Evolutionary conservation across 2,329 filamentous ascomycete species (phyloP).

Genomic region (Neoscytalidium dimidiatum): DNA sequence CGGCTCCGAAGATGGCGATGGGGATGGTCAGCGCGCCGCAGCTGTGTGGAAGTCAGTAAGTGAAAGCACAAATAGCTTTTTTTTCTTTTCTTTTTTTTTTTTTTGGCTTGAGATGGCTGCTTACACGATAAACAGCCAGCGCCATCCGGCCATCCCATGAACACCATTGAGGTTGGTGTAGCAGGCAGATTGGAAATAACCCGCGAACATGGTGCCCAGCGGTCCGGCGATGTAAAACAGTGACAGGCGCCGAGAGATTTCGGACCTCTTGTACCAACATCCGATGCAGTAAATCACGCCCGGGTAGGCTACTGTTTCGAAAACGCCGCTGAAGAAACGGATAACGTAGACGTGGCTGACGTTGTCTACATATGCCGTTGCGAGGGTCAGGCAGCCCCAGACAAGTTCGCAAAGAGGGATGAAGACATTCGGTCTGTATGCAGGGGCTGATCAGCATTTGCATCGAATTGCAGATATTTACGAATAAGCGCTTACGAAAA

Average conservation of each 20-base stretch:
- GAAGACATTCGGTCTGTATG: not conserved
- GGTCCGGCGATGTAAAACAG: conserved; percentile 21
- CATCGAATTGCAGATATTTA: not conserved
- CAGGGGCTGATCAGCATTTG: not conserved
- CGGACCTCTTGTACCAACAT: conserved; percentile 23
- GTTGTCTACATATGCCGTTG: not conserved
- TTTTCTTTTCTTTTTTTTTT: too few species aligned
- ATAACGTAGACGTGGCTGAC: conserved; percentile 1
- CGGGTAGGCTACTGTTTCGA: conserved; percentile 17
- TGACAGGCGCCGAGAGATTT: conserved; percentile 21
- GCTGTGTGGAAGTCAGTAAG: not conserved
- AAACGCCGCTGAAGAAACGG: conserved; percentile 6
- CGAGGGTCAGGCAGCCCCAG: conserved; percentile 5
- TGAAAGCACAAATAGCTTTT: too few species aligned
- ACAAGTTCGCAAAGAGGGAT: not conserved
- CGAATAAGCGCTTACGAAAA: not conserved
- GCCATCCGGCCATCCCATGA: not conserved
- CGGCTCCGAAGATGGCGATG: conserved; percentile 27
- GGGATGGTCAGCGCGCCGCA: conserved; percentile 28
- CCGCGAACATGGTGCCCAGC: conserved; percentile 19
- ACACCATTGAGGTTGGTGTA: conserved; percentile 28
- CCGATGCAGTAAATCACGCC: conserved; percentile 24
- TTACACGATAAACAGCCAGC: conserved; percentile 11
- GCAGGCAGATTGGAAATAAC: conserved; percentile 21
- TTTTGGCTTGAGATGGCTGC: not conserved